Evolutionary conservation across 2,329 filamentous ascomycete species (phyloP).

Genomic region (Talaromyces pinophilus): DNA sequence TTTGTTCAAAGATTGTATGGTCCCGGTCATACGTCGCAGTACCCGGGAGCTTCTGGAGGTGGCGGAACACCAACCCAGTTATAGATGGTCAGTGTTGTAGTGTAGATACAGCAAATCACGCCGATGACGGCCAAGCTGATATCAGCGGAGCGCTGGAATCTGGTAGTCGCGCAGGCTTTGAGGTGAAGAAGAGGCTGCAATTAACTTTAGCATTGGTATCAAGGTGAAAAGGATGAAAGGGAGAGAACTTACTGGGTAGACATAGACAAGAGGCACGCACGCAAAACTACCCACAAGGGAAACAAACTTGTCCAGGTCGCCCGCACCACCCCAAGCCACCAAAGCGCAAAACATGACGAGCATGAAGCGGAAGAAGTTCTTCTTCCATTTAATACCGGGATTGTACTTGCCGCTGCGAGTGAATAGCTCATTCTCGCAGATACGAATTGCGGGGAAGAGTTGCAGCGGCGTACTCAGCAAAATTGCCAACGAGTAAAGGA

Average conservation of each 20-base stretch:
- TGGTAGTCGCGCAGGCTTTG: conserved; percentile 71
- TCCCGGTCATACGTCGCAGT: conserved; percentile 56
- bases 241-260: conserved; percentile 81
- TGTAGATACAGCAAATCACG: conserved; percentile 85
- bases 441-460: conserved; percentile 96
- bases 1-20: not conserved
- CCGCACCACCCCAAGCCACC: conserved; percentile 89
- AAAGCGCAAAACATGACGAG: conserved; percentile 82
- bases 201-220: not conserved
- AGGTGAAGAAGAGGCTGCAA: conserved; percentile 83
- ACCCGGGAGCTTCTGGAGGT: conserved; percentile 57
- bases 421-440: conserved; percentile 92
- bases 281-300: conserved; percentile 95
- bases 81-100: conserved; percentile 79
- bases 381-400: conserved; percentile 98
- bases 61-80: conserved; percentile 72
- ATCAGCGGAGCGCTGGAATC: conserved; percentile 69
- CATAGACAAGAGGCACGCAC: conserved; percentile 94
- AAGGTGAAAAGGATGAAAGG: not conserved
- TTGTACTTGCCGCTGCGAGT: conserved; percentile 96
- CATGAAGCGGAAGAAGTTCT: conserved; percentile 94
- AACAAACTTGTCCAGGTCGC: conserved; percentile 96
- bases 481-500: conserved; percentile 97
- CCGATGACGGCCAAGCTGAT: conserved; percentile 79
- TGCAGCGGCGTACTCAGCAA: conserved; percentile 91